phyloP scores from a whole-genome alignment of 768 basidiomycete genomes.

The Cystobasidium tubakii region DNA sequence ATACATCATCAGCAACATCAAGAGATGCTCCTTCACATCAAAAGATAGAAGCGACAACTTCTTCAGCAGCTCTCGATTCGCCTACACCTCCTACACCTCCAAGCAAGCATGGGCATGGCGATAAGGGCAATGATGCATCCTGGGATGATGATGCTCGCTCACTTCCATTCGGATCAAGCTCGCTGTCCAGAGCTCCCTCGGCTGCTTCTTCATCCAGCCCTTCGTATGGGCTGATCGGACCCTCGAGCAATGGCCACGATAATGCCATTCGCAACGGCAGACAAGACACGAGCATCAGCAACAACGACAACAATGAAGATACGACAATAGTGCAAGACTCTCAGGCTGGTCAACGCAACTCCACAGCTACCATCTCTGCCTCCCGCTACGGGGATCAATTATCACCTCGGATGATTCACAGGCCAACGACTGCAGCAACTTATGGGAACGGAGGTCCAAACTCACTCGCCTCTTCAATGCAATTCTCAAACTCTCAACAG shows the following conservation, averaged over 20 bases:
- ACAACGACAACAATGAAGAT: neutral
- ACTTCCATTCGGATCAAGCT: slow-evolving; percentile 17
- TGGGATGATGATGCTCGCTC: slow-evolving; percentile 15
- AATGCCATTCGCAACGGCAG: too few relatives aligned
- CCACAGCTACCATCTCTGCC: slow-evolving; percentile 7
- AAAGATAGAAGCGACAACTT: neutral
- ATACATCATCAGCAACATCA: neutral
- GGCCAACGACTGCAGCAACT: neutral
- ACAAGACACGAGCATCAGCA: neutral
- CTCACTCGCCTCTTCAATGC: neutral
- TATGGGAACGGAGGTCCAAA: neutral
- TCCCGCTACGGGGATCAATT: neutral
- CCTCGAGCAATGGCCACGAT: neutral
- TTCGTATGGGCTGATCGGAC: too few relatives aligned
- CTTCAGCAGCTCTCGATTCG: neutral
- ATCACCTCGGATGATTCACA: neutral
- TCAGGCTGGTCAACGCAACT: neutral
- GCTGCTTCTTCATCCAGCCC: too few relatives aligned
- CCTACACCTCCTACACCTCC: slow-evolving; percentile 1
- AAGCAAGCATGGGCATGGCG: neutral
- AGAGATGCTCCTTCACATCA: neutral
- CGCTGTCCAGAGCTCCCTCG: neutral
- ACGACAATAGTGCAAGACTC: neutral
- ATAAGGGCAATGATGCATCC: neutral
- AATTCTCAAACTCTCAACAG: neutral